Evolutionary conservation across 106 monocot species (phyloP).

Genomic region (Acorus calamus): DNA sequence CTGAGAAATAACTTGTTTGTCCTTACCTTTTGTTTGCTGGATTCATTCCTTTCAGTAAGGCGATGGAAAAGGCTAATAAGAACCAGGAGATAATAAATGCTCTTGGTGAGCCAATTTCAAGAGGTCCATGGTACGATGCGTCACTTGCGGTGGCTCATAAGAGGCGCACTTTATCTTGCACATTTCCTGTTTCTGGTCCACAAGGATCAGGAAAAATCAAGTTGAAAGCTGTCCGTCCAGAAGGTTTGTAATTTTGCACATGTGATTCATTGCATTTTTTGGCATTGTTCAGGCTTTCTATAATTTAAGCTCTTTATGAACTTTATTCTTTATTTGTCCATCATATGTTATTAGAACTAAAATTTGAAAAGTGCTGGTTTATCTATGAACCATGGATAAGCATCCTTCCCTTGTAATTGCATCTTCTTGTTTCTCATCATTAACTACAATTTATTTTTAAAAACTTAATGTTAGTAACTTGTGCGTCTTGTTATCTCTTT

Average conservation of each 20-base stretch:
- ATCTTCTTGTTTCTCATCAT: too few relatives aligned
- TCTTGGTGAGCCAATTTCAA: slow-evolving; percentile 76
- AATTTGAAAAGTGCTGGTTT: too few relatives aligned
- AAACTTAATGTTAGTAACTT: too few relatives aligned
- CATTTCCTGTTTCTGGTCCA: slow-evolving; percentile 88
- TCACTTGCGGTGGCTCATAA: slow-evolving; percentile 71
- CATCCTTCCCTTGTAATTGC: too few relatives aligned
- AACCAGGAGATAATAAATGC: slow-evolving; percentile 61
- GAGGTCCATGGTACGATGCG: slow-evolving; percentile 95
- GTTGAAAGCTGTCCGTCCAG: slow-evolving; percentile 68
- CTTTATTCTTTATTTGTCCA: too few relatives aligned
- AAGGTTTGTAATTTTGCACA: slow-evolving; percentile 39
- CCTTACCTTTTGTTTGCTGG: too few relatives aligned
- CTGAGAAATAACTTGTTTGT: too few relatives aligned
- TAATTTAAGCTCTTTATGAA: background rate
- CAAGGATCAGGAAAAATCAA: slow-evolving; percentile 71
- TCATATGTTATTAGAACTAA: too few relatives aligned
- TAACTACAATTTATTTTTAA: too few relatives aligned
- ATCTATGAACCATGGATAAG: too few relatives aligned
- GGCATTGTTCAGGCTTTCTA: background rate
- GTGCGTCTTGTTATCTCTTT: too few relatives aligned
- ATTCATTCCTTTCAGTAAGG: slow-evolving; percentile 42
- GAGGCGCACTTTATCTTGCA: slow-evolving; percentile 79
- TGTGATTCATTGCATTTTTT: background rate
- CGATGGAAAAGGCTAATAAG: slow-evolving; percentile 79